A percentile compares a stretch with the other conserved stretches of the same genome.
Evolutionary conservation across 2,329 filamentous ascomycete species (phyloP).

Genomic region (Scedosporium minutisporum): DNA sequence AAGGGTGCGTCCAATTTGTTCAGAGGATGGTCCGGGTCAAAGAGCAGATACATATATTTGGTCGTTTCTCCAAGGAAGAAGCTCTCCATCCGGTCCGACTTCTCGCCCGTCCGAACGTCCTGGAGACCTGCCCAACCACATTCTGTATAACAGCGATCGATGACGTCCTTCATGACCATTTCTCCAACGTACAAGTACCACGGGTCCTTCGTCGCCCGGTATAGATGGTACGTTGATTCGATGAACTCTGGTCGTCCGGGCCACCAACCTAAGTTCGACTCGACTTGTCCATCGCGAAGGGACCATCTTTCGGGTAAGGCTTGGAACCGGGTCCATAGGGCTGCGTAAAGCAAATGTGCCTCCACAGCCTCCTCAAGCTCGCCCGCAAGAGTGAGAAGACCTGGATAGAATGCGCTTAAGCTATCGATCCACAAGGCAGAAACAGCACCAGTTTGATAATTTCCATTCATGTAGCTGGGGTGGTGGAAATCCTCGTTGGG

Average conservation of each 20-base stretch:
- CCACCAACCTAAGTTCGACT: slow-evolving; percentile 88
- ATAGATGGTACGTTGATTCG: slow-evolving; percentile 94
- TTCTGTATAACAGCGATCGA: slow-evolving; percentile 74
- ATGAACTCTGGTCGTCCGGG: slow-evolving; percentile 92
- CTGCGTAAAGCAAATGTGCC: slow-evolving; percentile 82
- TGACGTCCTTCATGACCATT: slow-evolving; percentile 86
- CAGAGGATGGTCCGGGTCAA: slow-evolving; percentile 74
- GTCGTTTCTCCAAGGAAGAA: slow-evolving; percentile 96
- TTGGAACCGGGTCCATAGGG: slow-evolving; percentile 90
- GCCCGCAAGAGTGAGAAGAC: slow-evolving; percentile 74
- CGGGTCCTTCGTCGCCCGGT: slow-evolving; percentile 82
- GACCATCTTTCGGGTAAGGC: slow-evolving; percentile 94
- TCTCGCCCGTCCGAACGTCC: slow-evolving; percentile 72
- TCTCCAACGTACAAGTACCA: slow-evolving; percentile 96
- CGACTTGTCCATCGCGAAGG: slow-evolving; percentile 70
- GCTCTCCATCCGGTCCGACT: slow-evolving; percentile 94
- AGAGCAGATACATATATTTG: slow-evolving; percentile 90
- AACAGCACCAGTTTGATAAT: slow-evolving; percentile 77
- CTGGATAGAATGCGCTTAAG: slow-evolving; percentile 89
- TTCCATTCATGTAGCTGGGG: slow-evolving; percentile 87
- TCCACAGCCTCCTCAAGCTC: slow-evolving; percentile 86
- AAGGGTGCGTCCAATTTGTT: slow-evolving; percentile 79
- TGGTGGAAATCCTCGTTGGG: slow-evolving; percentile 49
- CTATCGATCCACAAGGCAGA: slow-evolving; percentile 95
- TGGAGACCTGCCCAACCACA: slow-evolving; percentile 92